Evolutionary conservation across 306 rosid genomes (phyloP).

Genomic region (Vigna reflexopilosa): DNA sequence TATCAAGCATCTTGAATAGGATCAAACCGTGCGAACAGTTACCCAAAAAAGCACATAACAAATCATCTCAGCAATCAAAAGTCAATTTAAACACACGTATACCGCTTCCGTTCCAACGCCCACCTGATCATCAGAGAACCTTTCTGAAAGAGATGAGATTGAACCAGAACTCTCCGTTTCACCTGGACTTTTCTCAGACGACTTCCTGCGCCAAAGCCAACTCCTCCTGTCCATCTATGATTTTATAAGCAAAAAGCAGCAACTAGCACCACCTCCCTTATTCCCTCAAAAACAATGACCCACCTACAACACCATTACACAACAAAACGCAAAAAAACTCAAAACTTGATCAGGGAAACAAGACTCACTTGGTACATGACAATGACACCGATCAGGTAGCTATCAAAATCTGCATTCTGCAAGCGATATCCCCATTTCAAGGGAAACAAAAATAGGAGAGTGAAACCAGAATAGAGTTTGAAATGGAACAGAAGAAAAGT

Average conservation of each 20-base stretch:
- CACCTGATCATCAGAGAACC: slow-evolving; percentile 85
- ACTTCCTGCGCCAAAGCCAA: slow-evolving; percentile 86
- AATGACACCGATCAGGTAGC: slow-evolving; percentile 33
- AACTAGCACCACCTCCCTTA: slow-evolving; percentile 39
- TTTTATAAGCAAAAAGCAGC: slow-evolving; percentile 30
- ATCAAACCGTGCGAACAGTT: background rate
- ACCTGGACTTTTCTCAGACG: slow-evolving; percentile 77
- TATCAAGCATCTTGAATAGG: background rate
- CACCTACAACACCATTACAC: slow-evolving; percentile 46
- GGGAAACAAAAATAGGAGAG: background rate
- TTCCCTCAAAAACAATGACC: slow-evolving; percentile 43
- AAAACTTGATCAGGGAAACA: slow-evolving; percentile 34
- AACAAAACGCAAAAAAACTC: slow-evolving; percentile 30
- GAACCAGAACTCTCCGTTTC: slow-evolving; percentile 88
- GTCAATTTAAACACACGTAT: slow-evolving; percentile 1
- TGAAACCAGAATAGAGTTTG: slow-evolving; percentile 16
- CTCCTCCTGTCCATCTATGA: slow-evolving; percentile 74
- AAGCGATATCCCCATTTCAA: slow-evolving; percentile 26
- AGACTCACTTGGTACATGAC: slow-evolving; percentile 7
- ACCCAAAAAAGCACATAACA: slow-evolving; percentile 23
- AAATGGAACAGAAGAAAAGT: slow-evolving; percentile 29
- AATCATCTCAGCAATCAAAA: slow-evolving; percentile 20
- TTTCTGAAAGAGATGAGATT: slow-evolving; percentile 77
- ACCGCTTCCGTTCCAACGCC: slow-evolving; percentile 25
- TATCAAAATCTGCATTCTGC: slow-evolving; percentile 23